Evolutionary conservation across 164 flowering plant genomes (phyloP).

Genomic region (Buxus sempervirens): DNA sequence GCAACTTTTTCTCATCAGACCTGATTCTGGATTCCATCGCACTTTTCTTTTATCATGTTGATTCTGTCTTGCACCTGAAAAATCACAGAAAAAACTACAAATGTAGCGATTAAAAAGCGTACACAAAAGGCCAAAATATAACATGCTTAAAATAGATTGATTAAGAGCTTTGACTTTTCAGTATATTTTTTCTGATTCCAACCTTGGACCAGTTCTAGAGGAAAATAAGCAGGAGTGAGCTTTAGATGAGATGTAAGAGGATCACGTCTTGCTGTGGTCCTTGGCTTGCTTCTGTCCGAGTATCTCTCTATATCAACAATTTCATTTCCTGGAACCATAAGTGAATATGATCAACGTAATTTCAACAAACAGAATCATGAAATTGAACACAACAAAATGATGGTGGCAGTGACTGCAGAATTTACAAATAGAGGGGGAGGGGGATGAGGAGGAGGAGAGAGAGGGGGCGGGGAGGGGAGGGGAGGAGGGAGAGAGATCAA

Average conservation of each 20-base stretch:
- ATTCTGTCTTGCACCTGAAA: slow-evolving; percentile 26
- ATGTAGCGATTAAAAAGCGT: too few relatives aligned
- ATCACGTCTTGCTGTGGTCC: slow-evolving; percentile 15
- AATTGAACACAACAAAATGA: neutral
- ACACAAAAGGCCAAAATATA: neutral
- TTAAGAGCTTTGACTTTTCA: neutral
- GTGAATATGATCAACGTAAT: neutral
- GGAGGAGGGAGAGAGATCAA: neutral
- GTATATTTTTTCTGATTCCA: neutral
- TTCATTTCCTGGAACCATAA: slow-evolving; percentile 24
- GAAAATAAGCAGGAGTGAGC: slow-evolving; percentile 25
- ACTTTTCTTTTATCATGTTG: slow-evolving; percentile 28
- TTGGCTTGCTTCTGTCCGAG: slow-evolving; percentile 32
- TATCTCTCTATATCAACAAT: slow-evolving; percentile 33
- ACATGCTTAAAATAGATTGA: neutral
- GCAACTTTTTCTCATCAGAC: slow-evolving; percentile 17
- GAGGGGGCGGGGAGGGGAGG: too few relatives aligned
- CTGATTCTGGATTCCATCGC: slow-evolving; percentile 46
- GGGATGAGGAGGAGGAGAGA: too few relatives aligned
- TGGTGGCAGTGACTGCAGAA: neutral
- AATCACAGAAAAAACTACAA: slow-evolving; percentile 5
- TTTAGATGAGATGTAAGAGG: slow-evolving; percentile 24
- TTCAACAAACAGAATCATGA: neutral
- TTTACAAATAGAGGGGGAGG: too few relatives aligned
- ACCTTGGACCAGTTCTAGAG: slow-evolving; percentile 39